A percentile compares a stretch with the other conserved stretches of the same genome.
phyloP scores from a whole-genome alignment of 495 filamentous ascomycete species.

The Sordaria brevicollis region DNA sequence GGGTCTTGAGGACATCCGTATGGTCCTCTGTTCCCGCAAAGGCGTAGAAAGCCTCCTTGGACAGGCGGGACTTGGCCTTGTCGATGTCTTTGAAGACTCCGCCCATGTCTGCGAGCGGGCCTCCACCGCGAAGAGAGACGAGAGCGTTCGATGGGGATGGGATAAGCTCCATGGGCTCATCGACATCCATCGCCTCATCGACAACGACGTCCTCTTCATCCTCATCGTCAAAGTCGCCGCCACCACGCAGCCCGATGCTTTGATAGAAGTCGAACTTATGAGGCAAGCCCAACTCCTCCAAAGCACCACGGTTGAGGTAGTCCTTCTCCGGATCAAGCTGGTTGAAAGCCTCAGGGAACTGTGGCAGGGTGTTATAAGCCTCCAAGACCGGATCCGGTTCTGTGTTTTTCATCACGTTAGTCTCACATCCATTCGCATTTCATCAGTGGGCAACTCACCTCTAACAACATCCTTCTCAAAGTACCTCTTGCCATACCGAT shows the following conservation, averaged over 20 bases:
- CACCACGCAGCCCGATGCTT: constrained; percentile 10
- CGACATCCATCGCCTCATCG: not conserved
- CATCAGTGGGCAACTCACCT: not conserved
- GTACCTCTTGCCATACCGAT: constrained; percentile 1
- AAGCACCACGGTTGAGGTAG: not conserved
- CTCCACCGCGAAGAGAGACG: constrained; percentile 3
- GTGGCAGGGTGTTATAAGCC: not conserved
- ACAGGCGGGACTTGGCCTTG: not conserved
- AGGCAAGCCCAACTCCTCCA: constrained; percentile 1
- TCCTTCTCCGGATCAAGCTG: not conserved
- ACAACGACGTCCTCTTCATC: not conserved
- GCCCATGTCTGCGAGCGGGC: not conserved
- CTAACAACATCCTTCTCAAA: constrained; percentile 3
- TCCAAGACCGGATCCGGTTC: constrained; percentile 1
- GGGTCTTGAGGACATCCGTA: not conserved
- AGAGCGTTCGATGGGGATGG: not conserved
- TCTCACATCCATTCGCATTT: not conserved
- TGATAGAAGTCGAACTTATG: not conserved
- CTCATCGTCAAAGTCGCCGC: constrained; percentile 1
- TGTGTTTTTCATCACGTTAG: not conserved
- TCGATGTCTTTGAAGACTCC: not conserved
- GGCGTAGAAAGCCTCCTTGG: not conserved
- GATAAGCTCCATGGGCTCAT: not conserved
- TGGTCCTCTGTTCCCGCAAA: not conserved
- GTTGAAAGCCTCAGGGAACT: not conserved